Conservation (phyloP, 1,139 yeast genomes). For the Sugiyamaella japonica region DNA sequence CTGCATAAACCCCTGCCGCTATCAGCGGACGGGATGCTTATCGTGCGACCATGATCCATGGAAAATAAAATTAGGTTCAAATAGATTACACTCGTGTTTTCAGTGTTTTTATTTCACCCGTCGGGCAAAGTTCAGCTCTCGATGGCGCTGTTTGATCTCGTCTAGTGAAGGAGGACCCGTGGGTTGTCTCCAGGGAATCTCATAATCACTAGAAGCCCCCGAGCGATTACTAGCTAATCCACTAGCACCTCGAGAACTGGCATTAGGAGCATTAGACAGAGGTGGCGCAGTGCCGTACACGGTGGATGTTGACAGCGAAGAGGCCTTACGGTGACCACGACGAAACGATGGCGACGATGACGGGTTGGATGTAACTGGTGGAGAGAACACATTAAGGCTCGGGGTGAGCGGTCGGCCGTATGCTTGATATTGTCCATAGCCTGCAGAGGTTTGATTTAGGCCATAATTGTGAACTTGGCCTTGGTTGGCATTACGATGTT, state of each 20-base stretch:
- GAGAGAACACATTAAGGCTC: neutral
- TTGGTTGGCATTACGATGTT: neutral
- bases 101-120: neutral
- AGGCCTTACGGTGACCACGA: constrained; percentile 36
- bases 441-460: neutral
- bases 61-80: too few species aligned
- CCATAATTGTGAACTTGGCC: neutral
- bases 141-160: constrained; percentile 26
- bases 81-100: too few species aligned
- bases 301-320: constrained; percentile 31
- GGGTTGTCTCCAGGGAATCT: constrained; percentile 38
- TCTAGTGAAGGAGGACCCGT: constrained; percentile 40
- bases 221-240: constrained; percentile 10
- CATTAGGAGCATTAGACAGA: constrained; percentile 6
- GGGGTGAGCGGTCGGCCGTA: neutral
- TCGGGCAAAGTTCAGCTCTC: constrained; percentile 28
- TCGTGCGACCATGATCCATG: neutral
- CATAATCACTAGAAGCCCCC: constrained; percentile 22
- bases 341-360: constrained; percentile 26
- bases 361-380: constrained; percentile 7
- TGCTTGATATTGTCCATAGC: neutral
- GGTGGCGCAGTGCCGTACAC: constrained; percentile 11
- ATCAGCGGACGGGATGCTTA: neutral
- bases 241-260: constrained; percentile 3
- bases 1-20: constrained; percentile 3